Evolutionary conservation across 306 rosid genomes (phyloP), one percentile per base, ranked within the genome.

Genomic region (Cucurbita maxima): DNA sequence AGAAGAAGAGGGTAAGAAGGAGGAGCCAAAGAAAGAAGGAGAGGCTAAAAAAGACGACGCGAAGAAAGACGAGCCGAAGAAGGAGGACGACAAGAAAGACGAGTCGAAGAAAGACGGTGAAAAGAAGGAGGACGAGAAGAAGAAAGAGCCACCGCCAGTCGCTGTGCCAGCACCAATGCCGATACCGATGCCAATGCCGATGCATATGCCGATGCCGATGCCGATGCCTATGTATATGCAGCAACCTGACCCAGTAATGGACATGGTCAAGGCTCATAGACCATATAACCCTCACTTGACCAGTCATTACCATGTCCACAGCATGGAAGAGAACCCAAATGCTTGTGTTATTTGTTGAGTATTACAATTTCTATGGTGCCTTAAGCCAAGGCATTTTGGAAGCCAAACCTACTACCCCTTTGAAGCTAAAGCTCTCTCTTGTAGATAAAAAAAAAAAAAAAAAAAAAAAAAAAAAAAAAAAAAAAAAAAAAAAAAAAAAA

Each of bases 281-380:
- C 83, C 92, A 36, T 83, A 81, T 78, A 79, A 86, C 73, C 86
- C 87, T 7, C 79, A 81, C 4, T 78, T 82, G 83, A 70, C 84
- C 61, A 45, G 83, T 59, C 76, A 86, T 10, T 83, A 82, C 79
- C 76, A 81, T 73, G 86, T 71, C 45, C 94, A 85, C 12, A 86
- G 89, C 85, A 81, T 86, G 59, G 94, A 88, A 77, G 94, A 88
- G 86, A 86, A 86, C 47, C 94, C 94, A 47, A 88, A 82, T 83
- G 85, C 83, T 3, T 88, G 94, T 83, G 90, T 75, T 75, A 84
- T 88, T 84, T 84, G 72, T 50, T 88, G 41, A 86, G 22, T 30
- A 4, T 8, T 30, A 34, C 38, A 3, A 0, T 60, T 11, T 36
- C 67, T 10, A 64, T 18, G 71, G 30, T 36, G 59, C 52, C 72